Base-by-base conservation (phyloP, 2,329 filamentous ascomycete species). In the Fusarium verticillioides region DNA sequence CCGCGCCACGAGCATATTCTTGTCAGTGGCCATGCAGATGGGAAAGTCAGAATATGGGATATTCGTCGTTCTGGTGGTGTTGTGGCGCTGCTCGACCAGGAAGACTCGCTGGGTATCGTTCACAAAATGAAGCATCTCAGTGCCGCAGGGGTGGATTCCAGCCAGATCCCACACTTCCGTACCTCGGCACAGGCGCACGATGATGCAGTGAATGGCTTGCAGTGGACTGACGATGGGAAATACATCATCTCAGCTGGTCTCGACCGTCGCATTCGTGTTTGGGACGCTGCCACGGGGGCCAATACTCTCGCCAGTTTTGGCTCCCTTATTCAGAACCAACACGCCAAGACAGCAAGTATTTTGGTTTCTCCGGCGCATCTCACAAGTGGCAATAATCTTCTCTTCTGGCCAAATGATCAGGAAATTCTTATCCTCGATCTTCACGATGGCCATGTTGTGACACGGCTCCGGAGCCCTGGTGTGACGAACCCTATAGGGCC, bases 281-380 rank as follows among this genome's bases (percentile, higher is more conserved):
- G 96, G 96, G 89, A 97, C 79, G 90, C 93, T 4, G 87, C 87
- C 1, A 94, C 90, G 0, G 94, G 95, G 5, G 92, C 92, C 23
- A 98, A 98, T 81, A 97, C 94, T 1, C 89, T 98, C 10, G 93
- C 93, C 0, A 95, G 92, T 80, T 98, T 98, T 79, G 95, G 95
- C 0, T 93, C 95, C 2, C 87, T 91, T 34, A 87, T 98, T 44
- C 92, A 91, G 76, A 98, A 98, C 80, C 87, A 84, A 73, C 91
- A 88, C 75, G 84, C 92, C 9, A 88, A 88, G 26, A 91, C 87
- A 66, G 84, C 89, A 26, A 86, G 85, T 50, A 89, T 94, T 65
- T 83, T 94, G 61, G 81, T 91, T 13, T 86, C 91, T 2, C 94
- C 95, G 0, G 85, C 85, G 2, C 85, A 87, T 12, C 79, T 92